Evolutionary conservation across 306 rosid species (phyloP), one percentile per base, ranked within the genome.

Genomic region (Alnus rubra): DNA sequence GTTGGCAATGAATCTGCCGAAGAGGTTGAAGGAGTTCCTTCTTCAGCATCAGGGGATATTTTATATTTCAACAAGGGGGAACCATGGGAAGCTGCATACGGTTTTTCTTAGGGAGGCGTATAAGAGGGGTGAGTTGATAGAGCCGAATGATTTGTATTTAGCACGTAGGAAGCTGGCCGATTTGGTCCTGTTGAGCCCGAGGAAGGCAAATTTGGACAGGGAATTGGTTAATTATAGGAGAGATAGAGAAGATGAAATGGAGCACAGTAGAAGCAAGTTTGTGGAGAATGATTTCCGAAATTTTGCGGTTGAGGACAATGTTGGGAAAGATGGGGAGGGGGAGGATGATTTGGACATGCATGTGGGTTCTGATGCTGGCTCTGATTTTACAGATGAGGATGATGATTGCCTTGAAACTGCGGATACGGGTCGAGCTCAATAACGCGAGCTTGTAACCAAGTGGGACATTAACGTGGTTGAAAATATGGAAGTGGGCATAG

Each of bases 41-140:
- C 97, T 92, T 58, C 98, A 89, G 81, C 97, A 94, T 58, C 98
- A 92, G 83, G 98, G 98, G 74, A 88, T 92, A 67, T 92, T 94
- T 52, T 94, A 94, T 79, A 69, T 94, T 19, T 94, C 97, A 6
- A 92, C 98, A 0, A 85, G 97, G 77, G 98, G 97, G 49, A 91
- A 94, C 77, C 94, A 88, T 0, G 98, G 97, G 70, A 94, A 94
- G 90, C 94, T 94, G n/a, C 97, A 94, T 42, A 94, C 97, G 0
- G 93, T 94, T 83, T 94, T 92, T 81, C 90, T 94, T 10, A 85
- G 97, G 84, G 97, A 94, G 87, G 92, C 87, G 1, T 94, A 91
- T 81, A 86, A 79, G 85, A 91, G 82, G 83, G 93, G 98, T 0
- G 93, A 89, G 76, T 79, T 94, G 88, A 35, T 88, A 2, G 97